A percentile compares a stretch with the other conserved stretches of the same genome.
These are phyloP conservation scores for Silybum marianum DNA, from an alignment of 129 eudicot species.

Conservation along the genomic window DNA sequence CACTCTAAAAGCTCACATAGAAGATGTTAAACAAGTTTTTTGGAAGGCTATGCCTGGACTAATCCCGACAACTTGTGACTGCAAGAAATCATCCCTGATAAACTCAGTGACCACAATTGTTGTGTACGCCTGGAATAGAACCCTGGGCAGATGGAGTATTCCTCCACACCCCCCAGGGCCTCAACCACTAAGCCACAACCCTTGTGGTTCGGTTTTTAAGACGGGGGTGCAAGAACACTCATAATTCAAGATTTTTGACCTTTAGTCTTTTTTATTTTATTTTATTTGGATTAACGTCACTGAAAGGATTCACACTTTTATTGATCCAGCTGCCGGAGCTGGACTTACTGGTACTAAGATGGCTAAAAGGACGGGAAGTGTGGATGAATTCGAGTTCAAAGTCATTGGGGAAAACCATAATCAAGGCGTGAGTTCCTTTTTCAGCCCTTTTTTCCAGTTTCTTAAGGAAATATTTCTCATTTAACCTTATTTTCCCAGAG, in stretches of 20 bases:
- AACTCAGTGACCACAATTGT: too few species aligned
- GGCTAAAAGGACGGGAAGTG: conserved; percentile 94
- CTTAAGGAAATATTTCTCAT: conserved; percentile 18
- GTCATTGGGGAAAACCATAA: conserved; percentile 80
- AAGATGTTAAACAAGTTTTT: background rate
- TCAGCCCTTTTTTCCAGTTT: background rate
- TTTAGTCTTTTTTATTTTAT: background rate
- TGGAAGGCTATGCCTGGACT: too few species aligned
- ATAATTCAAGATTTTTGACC: background rate
- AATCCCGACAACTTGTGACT: too few species aligned
- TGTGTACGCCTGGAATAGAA: too few species aligned
- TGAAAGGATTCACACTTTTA: conserved; percentile 18
- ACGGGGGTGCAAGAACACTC: too few species aligned
- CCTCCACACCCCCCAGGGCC: too few species aligned
- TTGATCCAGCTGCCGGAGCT: conserved; percentile 91
- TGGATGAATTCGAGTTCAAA: conserved; percentile 94
- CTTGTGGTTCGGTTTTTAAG: too few species aligned
- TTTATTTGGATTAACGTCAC: background rate
- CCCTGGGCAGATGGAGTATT: too few species aligned
- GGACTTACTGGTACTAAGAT: conserved; percentile 87
- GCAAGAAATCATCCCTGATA: too few species aligned
- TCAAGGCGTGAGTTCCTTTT: conserved; percentile 75
- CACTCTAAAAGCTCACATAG: background rate
- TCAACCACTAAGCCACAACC: too few species aligned
- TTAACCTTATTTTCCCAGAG: conserved; percentile 60